These are phyloP conservation scores for Mallotus repandus DNA, from an alignment of 441 rosid genomes.

Conservation along the genomic window DNA sequence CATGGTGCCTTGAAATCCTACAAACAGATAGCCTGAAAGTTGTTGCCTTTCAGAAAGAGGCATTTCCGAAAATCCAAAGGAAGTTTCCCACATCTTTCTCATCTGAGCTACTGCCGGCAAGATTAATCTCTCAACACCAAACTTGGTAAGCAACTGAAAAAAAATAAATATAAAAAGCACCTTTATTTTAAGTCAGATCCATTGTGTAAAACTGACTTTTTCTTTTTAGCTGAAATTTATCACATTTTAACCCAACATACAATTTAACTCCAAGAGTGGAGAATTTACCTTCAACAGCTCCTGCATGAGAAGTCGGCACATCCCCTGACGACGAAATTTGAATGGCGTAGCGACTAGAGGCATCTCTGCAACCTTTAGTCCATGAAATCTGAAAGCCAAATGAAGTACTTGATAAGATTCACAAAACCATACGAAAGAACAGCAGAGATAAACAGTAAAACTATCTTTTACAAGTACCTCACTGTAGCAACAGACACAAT, in stretches of 20 bases:
- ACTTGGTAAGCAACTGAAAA: constrained; percentile 34
- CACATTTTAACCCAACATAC: not conserved
- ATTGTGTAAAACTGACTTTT: not conserved
- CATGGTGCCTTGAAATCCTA: constrained; percentile 39
- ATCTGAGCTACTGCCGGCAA: constrained; percentile 42
- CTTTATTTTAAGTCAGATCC: not conserved
- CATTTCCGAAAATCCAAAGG: constrained; percentile 45
- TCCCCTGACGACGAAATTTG: constrained; percentile 40
- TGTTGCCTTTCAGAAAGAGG: constrained; percentile 27
- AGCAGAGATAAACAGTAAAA: not conserved
- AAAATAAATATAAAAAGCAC: not conserved
- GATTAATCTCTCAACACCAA: constrained; percentile 39
- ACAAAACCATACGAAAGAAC: not conserved
- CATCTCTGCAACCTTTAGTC: constrained; percentile 45
- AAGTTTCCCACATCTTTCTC: constrained; percentile 37
- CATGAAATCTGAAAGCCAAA: constrained; percentile 35
- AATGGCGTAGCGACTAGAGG: constrained; percentile 45
- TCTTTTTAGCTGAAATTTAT: not conserved
- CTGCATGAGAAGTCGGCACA: constrained; percentile 40
- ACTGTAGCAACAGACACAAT: constrained; percentile 38
- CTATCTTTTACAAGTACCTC: constrained; percentile 27
- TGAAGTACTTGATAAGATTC: constrained; percentile 7
- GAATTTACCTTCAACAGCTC: constrained; percentile 39
- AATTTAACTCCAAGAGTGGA: not conserved
- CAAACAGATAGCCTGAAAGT: constrained; percentile 34